Conservation (phyloP, 768 basidiomycete genomes). For the Naganishia kalamii region DNA sequence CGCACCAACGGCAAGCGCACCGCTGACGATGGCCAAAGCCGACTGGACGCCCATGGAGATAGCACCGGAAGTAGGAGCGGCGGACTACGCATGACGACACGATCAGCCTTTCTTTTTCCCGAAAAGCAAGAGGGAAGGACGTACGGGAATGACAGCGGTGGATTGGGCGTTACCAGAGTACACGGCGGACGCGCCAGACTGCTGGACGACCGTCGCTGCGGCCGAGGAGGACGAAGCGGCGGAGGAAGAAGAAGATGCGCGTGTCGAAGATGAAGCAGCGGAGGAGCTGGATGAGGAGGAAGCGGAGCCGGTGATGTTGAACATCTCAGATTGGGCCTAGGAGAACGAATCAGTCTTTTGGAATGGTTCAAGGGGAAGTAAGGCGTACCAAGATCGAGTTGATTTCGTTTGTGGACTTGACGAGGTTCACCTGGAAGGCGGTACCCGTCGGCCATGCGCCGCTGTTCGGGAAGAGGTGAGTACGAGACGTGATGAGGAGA, state of each 20-base stretch:
- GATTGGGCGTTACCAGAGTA: conserved; percentile 14
- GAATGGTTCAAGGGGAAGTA: background rate
- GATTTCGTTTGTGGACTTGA: conserved; percentile 16
- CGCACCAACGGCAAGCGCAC: too few relatives aligned
- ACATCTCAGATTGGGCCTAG: conserved; percentile 24
- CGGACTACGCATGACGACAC: background rate
- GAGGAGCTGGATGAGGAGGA: conserved; percentile 22
- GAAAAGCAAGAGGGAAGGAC: background rate
- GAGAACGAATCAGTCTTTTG: background rate
- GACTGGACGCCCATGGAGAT: background rate
- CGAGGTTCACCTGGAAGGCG: conserved; percentile 24
- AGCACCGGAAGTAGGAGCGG: background rate
- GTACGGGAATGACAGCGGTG: background rate
- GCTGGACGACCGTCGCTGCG: conserved; percentile 5
- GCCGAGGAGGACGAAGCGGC: background rate
- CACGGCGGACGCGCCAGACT: background rate
- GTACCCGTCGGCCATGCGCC: conserved; percentile 22
- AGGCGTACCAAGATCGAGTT: conserved; percentile 24
- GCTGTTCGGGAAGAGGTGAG: background rate
- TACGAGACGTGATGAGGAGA: background rate
- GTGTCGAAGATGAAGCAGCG: conserved; percentile 17
- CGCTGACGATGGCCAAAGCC: background rate
- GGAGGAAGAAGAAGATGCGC: conserved; percentile 11
- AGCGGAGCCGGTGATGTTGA: conserved; percentile 27
- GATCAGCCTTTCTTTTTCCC: background rate